Conservation (phyloP, 1,139 yeast genomes). For the Keqinozyma sinolaborantium region DNA sequence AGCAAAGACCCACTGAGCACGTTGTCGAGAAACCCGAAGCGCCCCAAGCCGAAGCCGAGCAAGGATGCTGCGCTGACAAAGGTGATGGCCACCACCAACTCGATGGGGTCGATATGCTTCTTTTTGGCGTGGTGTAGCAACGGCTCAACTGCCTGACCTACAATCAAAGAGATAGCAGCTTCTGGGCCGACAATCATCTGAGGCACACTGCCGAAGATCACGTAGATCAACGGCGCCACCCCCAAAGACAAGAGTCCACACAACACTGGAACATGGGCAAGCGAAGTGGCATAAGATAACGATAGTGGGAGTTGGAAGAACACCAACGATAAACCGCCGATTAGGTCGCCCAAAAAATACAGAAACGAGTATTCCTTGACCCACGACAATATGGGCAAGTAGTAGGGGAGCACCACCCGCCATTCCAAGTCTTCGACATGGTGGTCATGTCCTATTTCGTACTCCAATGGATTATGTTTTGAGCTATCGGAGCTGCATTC, state of each 20-base stretch:
- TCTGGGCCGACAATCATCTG: constrained; percentile 98
- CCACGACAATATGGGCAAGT: constrained; percentile 84
- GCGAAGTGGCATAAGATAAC: constrained; percentile 82
- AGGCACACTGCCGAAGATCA: constrained; percentile 87
- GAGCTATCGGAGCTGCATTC: constrained; percentile 1
- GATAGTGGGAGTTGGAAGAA: constrained; percentile 91
- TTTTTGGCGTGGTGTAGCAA: constrained; percentile 48
- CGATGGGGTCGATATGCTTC: constrained; percentile 50
- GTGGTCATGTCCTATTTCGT: not conserved
- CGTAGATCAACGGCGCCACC: constrained; percentile 78
- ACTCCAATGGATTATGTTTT: not conserved
- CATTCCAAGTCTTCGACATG: constrained; percentile 21
- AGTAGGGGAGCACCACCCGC: constrained; percentile 51
- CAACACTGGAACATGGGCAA: constrained; percentile 87
- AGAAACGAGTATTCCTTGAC: constrained; percentile 52
- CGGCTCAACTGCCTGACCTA: constrained; percentile 88
- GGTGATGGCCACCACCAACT: constrained; percentile 69
- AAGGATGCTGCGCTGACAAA: constrained; percentile 75
- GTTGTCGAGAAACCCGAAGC: constrained; percentile 87
- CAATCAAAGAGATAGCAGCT: constrained; percentile 85
- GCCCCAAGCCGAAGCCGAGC: constrained; percentile 71
- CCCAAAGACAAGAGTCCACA: constrained; percentile 84
- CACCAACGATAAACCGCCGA: constrained; percentile 86
- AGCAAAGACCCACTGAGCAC: constrained; percentile 79
- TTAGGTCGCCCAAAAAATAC: constrained; percentile 66